These are phyloP conservation scores for Phycomyces blakesleeanus DNA, from an alignment of 192 early-diverging fungal species.

Conservation along the genomic window DNA sequence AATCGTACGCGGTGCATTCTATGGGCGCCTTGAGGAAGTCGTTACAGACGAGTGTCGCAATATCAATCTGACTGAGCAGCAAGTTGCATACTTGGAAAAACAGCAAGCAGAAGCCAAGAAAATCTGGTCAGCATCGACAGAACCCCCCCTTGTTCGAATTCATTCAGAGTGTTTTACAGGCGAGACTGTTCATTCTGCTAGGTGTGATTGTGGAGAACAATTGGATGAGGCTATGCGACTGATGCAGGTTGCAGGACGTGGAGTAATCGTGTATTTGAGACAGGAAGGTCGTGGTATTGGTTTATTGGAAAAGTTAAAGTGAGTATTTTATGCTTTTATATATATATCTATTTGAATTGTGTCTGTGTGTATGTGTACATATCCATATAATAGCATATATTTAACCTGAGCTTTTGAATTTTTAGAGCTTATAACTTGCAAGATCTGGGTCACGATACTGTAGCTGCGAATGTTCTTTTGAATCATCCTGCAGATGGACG, in stretches of 20 bases:
- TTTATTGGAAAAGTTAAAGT: slow-evolving; percentile 87
- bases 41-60: slow-evolving; percentile 35
- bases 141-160: slow-evolving; percentile 77
- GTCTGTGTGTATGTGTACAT: too few relatives aligned
- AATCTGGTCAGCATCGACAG: slow-evolving; percentile 15
- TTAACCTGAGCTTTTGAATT: slow-evolving; percentile 1
- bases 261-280: slow-evolving; percentile 92
- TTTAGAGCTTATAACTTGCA: slow-evolving; percentile 93
- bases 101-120: slow-evolving; percentile 25
- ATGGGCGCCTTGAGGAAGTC: slow-evolving; percentile 46
- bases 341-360: too few relatives aligned
- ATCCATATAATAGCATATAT: too few relatives aligned
- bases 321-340: slow-evolving; percentile 22
- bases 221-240: slow-evolving; percentile 86
- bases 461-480: slow-evolving; percentile 84
- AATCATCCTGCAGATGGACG: slow-evolving; percentile 92
- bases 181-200: slow-evolving; percentile 83
- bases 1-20: slow-evolving; percentile 73
- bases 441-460: slow-evolving; percentile 92
- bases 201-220: slow-evolving; percentile 97
- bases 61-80: slow-evolving; percentile 13
- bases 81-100: slow-evolving; percentile 20
- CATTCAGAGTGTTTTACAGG: slow-evolving; percentile 98
- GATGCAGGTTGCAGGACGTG: slow-evolving; percentile 79
- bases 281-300: slow-evolving; percentile 98